A percentile compares a stretch with the other conserved stretches of the same genome.
These are phyloP conservation scores for Pulveroboletus sp. DNA, from an alignment of 768 basidiomycete genomes.

Conservation along the genomic window DNA sequence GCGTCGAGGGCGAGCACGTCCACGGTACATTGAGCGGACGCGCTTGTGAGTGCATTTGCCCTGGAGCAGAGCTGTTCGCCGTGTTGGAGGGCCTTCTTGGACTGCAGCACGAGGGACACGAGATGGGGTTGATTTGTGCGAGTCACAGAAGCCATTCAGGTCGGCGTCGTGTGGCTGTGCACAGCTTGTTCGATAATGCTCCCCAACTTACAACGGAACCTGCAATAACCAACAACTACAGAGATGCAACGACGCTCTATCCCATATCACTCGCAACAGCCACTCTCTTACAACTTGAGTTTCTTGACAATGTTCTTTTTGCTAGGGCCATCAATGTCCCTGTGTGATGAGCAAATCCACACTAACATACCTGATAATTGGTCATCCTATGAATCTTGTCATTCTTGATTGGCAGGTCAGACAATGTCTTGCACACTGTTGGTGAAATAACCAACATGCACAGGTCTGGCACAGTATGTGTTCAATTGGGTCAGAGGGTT, in stretches of 20 bases:
- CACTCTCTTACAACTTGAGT: background rate
- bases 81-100: constrained; percentile 76
- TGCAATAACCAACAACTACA: no score
- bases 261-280: background rate
- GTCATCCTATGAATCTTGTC: constrained; percentile 41
- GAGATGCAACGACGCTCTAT: no score
- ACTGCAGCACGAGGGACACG: constrained; percentile 71
- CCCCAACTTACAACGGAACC: no score
- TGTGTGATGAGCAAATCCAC: background rate
- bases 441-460: no score
- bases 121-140: constrained; percentile 53
- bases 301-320: constrained; percentile 37
- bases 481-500: no score
- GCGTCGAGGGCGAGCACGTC: constrained; percentile 77
- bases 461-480: no score
- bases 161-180: constrained; percentile 5
- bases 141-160: constrained; percentile 17
- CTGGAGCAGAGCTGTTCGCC: constrained; percentile 71
- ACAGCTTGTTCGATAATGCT: no score
- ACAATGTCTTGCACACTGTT: no score
- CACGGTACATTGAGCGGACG: constrained; percentile 60
- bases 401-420: no score
- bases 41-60: constrained; percentile 58
- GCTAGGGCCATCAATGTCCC: constrained; percentile 13
- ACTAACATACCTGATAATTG: constrained; percentile 30